Evolutionary conservation across 2,329 filamentous ascomycete genomes (phyloP), one percentile per base, ranked within the genome.

Genomic region (Amylocarpus encephaloides): DNA sequence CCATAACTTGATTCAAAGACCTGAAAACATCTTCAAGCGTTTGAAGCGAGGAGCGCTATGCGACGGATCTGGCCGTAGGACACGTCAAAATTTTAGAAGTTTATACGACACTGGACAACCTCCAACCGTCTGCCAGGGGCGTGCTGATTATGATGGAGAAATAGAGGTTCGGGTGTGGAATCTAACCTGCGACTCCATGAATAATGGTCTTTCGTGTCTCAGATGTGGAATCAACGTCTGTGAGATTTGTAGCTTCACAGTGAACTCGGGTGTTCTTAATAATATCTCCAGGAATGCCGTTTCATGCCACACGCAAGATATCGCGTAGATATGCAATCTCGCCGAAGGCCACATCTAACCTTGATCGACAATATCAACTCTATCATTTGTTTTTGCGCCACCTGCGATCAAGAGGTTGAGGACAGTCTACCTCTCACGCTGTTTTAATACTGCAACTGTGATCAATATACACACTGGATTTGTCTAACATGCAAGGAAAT

Each of bases 391-490:
- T 54, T 40, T 22, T 46, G 54, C 33, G 15, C 40, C 13, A n/a
- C 18, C 30, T 57, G 54, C 43, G 54, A 57, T 38, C 13, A 10
- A 16, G 32, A 52, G 12, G 41, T 57, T 16, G 54, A 57, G 16
- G 6, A 9, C 13, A 16, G 18, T 26, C 52, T 54, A 10, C 49
- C 51, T 16, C 29, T 54, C 15, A 41, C 26, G 2, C 49, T 57
- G 34, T 45, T 43, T 2, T 36, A 52, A 33, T 48, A 50, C 16
- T 57, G 51, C 39, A 49, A 57, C 38, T 57, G 52, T 33, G 46
- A 57, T 38, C 54, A 52, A 41, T 54, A 54, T 47, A 52, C 16
- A 12, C 46, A 49, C 6, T 57, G 54, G 54, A 57, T 57, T 43
- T 57, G 54, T 34, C 29, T 52, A 12, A 7, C 43, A n/a, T 57